Conservation (phyloP, 164 flowering plant genomes). For the Macadamia tetraphylla region DNA sequence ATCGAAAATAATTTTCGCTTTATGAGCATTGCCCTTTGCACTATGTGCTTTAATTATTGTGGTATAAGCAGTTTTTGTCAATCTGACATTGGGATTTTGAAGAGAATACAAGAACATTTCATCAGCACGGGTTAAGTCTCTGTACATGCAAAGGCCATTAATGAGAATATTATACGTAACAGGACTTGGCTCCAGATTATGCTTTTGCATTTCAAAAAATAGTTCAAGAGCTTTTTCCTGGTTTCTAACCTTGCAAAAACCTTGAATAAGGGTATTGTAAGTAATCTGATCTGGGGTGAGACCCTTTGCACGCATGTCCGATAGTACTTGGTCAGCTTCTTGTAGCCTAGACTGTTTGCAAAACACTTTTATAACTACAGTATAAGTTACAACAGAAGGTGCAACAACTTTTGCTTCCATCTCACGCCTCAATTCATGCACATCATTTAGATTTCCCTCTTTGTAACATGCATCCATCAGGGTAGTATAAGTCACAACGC, state of each 20-base stretch:
- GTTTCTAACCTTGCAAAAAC: constrained; percentile 46
- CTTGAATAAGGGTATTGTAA: constrained; percentile 64
- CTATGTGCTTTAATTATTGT: constrained; percentile 71
- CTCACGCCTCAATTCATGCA: constrained; percentile 36
- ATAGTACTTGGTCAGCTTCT: constrained; percentile 35
- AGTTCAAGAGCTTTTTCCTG: constrained; percentile 36
- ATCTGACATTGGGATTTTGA: constrained; percentile 21
- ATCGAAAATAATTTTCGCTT: constrained; percentile 37
- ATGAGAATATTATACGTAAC: constrained; percentile 68
- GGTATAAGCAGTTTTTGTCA: constrained; percentile 54
- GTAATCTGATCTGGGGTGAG: constrained; percentile 54
- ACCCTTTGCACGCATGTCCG: constrained; percentile 41
- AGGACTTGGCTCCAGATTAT: constrained; percentile 47
- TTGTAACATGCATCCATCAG: constrained; percentile 65
- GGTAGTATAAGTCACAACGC: constrained; percentile 54
- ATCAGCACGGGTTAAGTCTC: constrained; percentile 46
- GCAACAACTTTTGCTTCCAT: constrained; percentile 42
- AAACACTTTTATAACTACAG: constrained; percentile 55
- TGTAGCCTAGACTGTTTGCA: constrained; percentile 44
- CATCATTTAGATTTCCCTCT: constrained; percentile 26
- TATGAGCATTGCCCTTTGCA: constrained; percentile 53
- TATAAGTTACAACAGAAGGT: constrained; percentile 59
- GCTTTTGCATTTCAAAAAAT: constrained; percentile 39
- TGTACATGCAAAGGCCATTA: constrained; percentile 54
- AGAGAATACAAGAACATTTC: constrained; percentile 28